phyloP scores from a whole-genome alignment of 495 filamentous ascomycete species.

The Halenospora varia region DNA sequence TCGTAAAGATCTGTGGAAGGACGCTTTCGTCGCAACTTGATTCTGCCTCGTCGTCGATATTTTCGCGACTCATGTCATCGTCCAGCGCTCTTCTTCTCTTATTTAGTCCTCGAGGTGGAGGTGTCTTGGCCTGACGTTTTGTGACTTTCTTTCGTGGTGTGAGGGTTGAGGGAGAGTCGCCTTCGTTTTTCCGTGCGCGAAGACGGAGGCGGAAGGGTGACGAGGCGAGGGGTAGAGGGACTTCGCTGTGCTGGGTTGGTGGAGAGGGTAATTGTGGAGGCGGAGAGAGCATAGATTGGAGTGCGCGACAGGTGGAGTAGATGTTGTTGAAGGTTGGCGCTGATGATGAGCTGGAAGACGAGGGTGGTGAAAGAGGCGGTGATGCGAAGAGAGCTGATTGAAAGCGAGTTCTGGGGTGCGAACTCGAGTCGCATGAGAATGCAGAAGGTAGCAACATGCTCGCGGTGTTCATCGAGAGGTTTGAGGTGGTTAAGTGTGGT shows the following conservation, averaged over 20 bases:
- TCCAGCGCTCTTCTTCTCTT: slow-evolving; percentile 57
- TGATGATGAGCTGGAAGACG: slow-evolving; percentile 51
- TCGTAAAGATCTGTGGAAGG: neutral
- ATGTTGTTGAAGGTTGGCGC: slow-evolving; percentile 55
- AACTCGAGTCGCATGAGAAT: slow-evolving; percentile 60
- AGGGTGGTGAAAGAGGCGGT: slow-evolving; percentile 59
- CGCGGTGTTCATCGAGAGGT: neutral
- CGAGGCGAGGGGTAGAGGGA: slow-evolving; percentile 40
- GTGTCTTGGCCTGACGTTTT: slow-evolving; percentile 38
- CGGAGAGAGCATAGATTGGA: slow-evolving; percentile 61
- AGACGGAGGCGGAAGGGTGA: slow-evolving; percentile 39
- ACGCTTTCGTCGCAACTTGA: slow-evolving; percentile 33
- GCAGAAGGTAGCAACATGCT: slow-evolving; percentile 70
- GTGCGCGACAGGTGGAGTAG: slow-evolving; percentile 63
- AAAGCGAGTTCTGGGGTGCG: slow-evolving; percentile 39
- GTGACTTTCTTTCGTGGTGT: slow-evolving; percentile 42
- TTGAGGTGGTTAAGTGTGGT: neutral
- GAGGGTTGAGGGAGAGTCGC: slow-evolving; percentile 30
- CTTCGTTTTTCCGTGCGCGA: slow-evolving; percentile 29
- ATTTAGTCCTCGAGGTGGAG: slow-evolving; percentile 48
- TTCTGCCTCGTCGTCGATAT: slow-evolving; percentile 27
- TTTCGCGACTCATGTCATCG: slow-evolving; percentile 46
- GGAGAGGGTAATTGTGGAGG: slow-evolving; percentile 32
- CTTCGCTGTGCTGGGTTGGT: slow-evolving; percentile 45
- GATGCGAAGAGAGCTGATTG: slow-evolving; percentile 58